Evolutionary conservation across 306 rosid species (phyloP).

Genomic region (Vicia sativa): DNA sequence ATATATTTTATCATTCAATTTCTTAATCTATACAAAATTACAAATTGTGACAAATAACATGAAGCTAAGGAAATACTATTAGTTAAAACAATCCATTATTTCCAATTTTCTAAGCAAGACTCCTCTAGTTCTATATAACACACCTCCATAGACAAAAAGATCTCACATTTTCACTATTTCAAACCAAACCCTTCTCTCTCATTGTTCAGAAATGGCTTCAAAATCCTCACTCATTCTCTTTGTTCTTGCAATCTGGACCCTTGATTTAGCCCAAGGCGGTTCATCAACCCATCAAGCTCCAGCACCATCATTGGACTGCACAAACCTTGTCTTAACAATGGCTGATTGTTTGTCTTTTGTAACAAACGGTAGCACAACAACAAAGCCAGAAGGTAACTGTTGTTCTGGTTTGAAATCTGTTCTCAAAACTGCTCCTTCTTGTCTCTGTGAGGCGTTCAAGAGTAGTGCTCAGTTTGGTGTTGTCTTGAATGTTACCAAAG

Average conservation of each 20-base stretch:
- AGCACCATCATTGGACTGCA: constrained; percentile 77
- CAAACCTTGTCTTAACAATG: constrained; percentile 63
- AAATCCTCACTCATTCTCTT: constrained; percentile 31
- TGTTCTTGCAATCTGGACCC: constrained; percentile 27
- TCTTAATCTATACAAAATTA: too few relatives aligned
- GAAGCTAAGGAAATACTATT: too few relatives aligned
- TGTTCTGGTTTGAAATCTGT: constrained; percentile 86
- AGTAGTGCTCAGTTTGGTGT: constrained; percentile 88
- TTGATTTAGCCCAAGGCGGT: constrained; percentile 24
- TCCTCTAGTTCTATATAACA: constrained; percentile 38
- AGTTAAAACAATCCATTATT: not conserved
- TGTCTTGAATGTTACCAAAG: constrained; percentile 79
- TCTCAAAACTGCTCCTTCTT: constrained; percentile 66
- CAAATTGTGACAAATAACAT: too few relatives aligned
- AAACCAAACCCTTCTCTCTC: not conserved
- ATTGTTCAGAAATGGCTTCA: constrained; percentile 46
- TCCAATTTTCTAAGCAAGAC: not conserved
- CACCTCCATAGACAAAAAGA: constrained; percentile 9
- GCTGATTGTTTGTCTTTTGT: constrained; percentile 89
- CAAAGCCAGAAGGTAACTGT: constrained; percentile 70
- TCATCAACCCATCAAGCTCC: constrained; percentile 56
- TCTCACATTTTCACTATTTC: not conserved
- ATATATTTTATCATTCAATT: too few relatives aligned
- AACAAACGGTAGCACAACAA: constrained; percentile 68
- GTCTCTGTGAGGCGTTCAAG: constrained; percentile 86